Conservation (phyloP, 768 basidiomycete species). For the Cubamyces sp. region DNA sequence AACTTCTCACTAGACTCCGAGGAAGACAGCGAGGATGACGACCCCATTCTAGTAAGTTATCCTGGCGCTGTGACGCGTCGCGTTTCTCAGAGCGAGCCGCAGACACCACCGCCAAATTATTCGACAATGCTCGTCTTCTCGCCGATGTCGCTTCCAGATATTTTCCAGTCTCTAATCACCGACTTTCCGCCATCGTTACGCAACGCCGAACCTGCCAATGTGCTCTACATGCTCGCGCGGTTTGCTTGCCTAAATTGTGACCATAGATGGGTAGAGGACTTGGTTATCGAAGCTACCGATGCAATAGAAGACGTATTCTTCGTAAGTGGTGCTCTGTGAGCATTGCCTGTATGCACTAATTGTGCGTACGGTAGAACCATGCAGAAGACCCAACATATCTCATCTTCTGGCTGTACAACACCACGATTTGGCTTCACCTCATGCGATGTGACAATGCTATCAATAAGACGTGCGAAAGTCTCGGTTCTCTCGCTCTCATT, state of each 20-base stretch:
- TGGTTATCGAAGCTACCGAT: slow-evolving; percentile 89
- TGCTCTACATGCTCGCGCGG: slow-evolving; percentile 85
- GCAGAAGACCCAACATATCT: slow-evolving; percentile 86
- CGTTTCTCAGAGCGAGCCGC: slow-evolving; percentile 31
- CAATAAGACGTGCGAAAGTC: slow-evolving; percentile 77
- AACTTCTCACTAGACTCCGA: slow-evolving; percentile 41
- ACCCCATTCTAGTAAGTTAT: slow-evolving; percentile 25
- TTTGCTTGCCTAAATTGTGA: slow-evolving; percentile 95
- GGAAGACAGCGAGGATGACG: slow-evolving; percentile 52
- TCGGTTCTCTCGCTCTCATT: slow-evolving; percentile 83
- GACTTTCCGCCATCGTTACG: slow-evolving; percentile 71
- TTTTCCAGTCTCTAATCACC: slow-evolving; percentile 82
- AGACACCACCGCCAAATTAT: slow-evolving; percentile 79
- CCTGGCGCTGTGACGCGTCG: slow-evolving; percentile 8
- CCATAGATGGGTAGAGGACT: slow-evolving; percentile 89
- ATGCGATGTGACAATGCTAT: slow-evolving; percentile 84
- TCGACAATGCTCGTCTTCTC: slow-evolving; percentile 94
- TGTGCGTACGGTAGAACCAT: slow-evolving; percentile 56
- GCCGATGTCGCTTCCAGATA: slow-evolving; percentile 71
- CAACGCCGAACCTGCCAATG: slow-evolving; percentile 88
- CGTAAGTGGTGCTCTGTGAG: slow-evolving; percentile 53
- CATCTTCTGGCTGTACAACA: slow-evolving; percentile 95
- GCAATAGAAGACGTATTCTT: slow-evolving; percentile 91
- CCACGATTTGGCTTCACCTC: slow-evolving; percentile 87
- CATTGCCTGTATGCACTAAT: not conserved